phyloP scores from a whole-genome alignment of 2,329 filamentous ascomycete species.

The Verticillium zaregamsianum region DNA sequence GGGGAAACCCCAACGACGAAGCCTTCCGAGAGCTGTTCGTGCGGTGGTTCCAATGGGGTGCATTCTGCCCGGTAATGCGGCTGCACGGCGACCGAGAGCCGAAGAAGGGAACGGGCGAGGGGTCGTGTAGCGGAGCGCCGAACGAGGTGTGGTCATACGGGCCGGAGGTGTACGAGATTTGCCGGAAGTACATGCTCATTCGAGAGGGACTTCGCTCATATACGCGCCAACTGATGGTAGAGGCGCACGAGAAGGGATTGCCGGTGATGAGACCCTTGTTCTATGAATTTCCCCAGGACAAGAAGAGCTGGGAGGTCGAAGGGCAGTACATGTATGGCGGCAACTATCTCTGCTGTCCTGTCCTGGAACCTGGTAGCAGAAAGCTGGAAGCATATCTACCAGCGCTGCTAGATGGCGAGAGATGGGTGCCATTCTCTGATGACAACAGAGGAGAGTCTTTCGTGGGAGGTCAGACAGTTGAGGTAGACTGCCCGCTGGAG shows the following conservation, averaged over 20 bases:
- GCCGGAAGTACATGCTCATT: slow-evolving; percentile 51
- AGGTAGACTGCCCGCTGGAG: slow-evolving; percentile 8
- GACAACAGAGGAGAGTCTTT: neutral
- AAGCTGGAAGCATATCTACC: slow-evolving; percentile 50
- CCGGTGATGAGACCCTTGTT: slow-evolving; percentile 60
- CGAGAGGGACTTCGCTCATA: slow-evolving; percentile 56
- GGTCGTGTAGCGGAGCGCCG: slow-evolving; percentile 40
- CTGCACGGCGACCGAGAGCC: slow-evolving; percentile 63
- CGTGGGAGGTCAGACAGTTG: slow-evolving; percentile 7
- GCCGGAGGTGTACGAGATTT: slow-evolving; percentile 53
- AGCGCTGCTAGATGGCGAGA: neutral
- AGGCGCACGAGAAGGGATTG: slow-evolving; percentile 53
- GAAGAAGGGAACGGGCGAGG: slow-evolving; percentile 27
- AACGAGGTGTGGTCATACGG: slow-evolving; percentile 67
- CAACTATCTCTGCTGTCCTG: slow-evolving; percentile 53
- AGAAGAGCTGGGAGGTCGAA: slow-evolving; percentile 50
- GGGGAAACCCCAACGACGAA: slow-evolving; percentile 50
- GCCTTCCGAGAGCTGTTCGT: slow-evolving; percentile 59
- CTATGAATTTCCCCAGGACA: slow-evolving; percentile 56
- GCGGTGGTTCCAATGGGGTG: slow-evolving; percentile 65
- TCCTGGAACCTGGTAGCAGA: slow-evolving; percentile 32
- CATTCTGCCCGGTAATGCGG: slow-evolving; percentile 63
- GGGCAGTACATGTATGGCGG: slow-evolving; percentile 60
- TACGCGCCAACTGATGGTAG: slow-evolving; percentile 51
- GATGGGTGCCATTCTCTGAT: slow-evolving; percentile 5